phyloP scores from a whole-genome alignment of 768 basidiomycete genomes.

The Austroboletus eburneus region DNA sequence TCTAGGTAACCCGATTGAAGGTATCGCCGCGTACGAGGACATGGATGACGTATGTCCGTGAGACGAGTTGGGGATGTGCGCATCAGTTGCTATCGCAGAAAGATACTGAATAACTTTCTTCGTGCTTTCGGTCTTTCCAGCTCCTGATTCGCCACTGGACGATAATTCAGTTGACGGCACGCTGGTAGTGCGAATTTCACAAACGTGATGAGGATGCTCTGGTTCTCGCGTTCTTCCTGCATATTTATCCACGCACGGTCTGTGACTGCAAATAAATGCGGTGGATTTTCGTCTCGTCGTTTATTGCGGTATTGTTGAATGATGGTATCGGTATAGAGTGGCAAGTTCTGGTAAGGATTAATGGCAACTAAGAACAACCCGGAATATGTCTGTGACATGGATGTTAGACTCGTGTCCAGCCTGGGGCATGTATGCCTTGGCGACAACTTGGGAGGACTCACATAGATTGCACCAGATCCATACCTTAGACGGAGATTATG shows the following conservation, averaged over 20 bases:
- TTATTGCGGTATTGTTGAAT: slow-evolving; percentile 88
- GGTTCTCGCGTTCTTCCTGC: slow-evolving; percentile 95
- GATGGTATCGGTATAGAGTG: slow-evolving; percentile 85
- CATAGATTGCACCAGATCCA: slow-evolving; percentile 89
- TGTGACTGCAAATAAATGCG: slow-evolving; percentile 96
- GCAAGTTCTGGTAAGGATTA: slow-evolving; percentile 92
- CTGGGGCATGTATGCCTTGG: neutral
- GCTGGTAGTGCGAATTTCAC: slow-evolving; percentile 38
- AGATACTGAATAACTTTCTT: slow-evolving; percentile 99
- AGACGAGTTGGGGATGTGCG: slow-evolving; percentile 50
- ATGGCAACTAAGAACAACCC: slow-evolving; percentile 97
- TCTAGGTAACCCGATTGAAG: slow-evolving; percentile 65
- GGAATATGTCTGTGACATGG: slow-evolving; percentile 69
- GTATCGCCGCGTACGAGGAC: slow-evolving; percentile 53
- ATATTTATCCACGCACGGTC: slow-evolving; percentile 98
- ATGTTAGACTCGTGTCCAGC: slow-evolving; percentile 18
- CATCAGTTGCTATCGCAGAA: slow-evolving; percentile 90
- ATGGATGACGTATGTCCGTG: slow-evolving; percentile 69
- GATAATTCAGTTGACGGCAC: neutral
- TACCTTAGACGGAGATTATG: slow-evolving; percentile 93
- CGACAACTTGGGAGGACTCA: slow-evolving; percentile 36
- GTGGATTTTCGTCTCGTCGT: slow-evolving; percentile 87
- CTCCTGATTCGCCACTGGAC: slow-evolving; percentile 91
- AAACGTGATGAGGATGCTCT: slow-evolving; percentile 97
- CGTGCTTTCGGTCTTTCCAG: slow-evolving; percentile 97